Evolutionary conservation across 495 filamentous ascomycete genomes (phyloP).

Genomic region (Lepraria neglecta): DNA sequence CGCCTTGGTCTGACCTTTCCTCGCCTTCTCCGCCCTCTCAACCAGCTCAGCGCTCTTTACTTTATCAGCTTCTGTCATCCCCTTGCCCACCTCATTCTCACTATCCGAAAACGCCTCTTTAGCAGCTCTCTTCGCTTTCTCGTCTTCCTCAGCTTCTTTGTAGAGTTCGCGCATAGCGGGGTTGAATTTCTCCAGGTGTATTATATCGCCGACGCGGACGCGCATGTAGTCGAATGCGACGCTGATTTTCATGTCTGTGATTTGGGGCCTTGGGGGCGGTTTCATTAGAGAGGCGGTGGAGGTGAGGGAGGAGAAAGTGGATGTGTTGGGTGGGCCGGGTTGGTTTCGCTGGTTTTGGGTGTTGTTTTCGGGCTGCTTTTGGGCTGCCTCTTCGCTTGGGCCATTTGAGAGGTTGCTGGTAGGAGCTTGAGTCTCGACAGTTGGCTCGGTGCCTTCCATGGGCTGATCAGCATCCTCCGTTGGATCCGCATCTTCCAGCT

Average conservation of each 20-base stretch:
- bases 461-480: conserved; percentile 17
- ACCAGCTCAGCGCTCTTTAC: not conserved
- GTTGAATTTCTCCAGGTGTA: conserved; percentile 63
- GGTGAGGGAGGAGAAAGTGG: not conserved
- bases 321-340: not conserved
- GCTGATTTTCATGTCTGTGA: conserved; percentile 51
- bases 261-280: not conserved
- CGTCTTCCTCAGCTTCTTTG: conserved; percentile 33
- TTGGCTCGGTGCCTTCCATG: not conserved
- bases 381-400: not conserved
- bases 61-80: not conserved
- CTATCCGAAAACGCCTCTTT: conserved; percentile 1
- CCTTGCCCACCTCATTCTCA: not conserved
- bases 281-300: not conserved
- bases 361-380: not conserved
- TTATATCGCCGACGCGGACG: conserved; percentile 73
- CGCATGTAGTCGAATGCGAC: conserved; percentile 90
- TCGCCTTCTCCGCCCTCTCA: not conserved
- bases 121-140: not conserved
- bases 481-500: conserved; percentile 19
- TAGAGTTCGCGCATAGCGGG: conserved; percentile 67
- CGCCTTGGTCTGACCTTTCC: not conserved
- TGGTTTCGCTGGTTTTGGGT: not conserved
- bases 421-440: not conserved
- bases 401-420: not conserved